Evolutionary conservation across 495 filamentous ascomycete genomes (phyloP).

Genomic region (Lophium mytilinum): DNA sequence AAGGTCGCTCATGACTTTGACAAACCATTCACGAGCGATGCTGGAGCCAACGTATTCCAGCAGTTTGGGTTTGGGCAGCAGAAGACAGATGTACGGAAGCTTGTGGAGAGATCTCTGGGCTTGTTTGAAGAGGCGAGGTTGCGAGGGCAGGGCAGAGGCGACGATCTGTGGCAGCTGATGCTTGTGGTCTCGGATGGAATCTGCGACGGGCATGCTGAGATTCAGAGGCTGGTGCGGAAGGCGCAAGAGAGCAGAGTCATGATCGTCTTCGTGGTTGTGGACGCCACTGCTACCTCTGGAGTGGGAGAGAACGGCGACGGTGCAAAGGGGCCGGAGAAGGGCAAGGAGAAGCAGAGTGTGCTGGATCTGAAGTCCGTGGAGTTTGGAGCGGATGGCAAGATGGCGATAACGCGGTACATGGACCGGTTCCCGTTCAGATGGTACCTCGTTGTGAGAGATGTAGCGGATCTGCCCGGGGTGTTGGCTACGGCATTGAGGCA

Average conservation of each 20-base stretch:
- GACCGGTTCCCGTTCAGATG: conserved; percentile 95
- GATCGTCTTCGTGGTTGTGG: conserved; percentile 95
- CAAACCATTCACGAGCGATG: conserved; percentile 71
- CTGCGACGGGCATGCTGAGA: conserved; percentile 78
- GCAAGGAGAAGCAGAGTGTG: conserved; percentile 45
- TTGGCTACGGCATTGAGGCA: conserved; percentile 82
- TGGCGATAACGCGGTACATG: conserved; percentile 75
- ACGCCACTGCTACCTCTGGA: conserved; percentile 46
- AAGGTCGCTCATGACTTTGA: conserved; percentile 85
- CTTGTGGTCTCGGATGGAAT: conserved; percentile 91
- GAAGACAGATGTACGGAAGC: conserved; percentile 71
- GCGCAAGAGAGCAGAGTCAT: conserved; percentile 91
- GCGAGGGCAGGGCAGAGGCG: conserved; percentile 48
- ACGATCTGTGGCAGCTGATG: conserved; percentile 93
- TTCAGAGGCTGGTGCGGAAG: conserved; percentile 71
- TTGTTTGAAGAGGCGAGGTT: conserved; percentile 70
- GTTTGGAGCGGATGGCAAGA: conserved; percentile 55
- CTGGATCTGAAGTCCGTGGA: conserved; percentile 72
- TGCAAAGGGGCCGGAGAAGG: conserved; percentile 22
- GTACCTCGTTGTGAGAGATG: conserved; percentile 87
- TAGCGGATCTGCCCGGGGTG: conserved; percentile 81
- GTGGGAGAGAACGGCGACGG: conserved; percentile 3
- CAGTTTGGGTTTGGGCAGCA: conserved; percentile 80
- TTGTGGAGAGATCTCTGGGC: conserved; percentile 67
- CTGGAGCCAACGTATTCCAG: conserved; percentile 72